phyloP scores from a whole-genome alignment of 208 protist genomes.

The Leishmania amazonensis region DNA sequence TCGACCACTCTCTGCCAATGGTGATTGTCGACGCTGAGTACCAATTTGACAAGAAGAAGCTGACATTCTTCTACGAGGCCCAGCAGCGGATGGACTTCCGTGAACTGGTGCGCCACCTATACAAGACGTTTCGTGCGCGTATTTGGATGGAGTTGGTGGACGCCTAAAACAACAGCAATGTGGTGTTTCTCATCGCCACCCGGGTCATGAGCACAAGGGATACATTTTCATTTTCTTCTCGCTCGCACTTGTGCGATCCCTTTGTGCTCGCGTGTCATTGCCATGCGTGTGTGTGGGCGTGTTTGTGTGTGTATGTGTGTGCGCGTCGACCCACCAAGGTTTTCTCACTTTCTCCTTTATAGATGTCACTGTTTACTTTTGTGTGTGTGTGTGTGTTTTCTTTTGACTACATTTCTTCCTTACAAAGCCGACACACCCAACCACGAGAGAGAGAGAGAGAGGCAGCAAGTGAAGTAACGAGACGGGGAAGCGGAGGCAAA shows the following conservation, averaged over 20 bases:
- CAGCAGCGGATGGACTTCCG: conserved; percentile 91
- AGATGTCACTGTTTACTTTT: background rate
- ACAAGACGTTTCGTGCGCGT: conserved; percentile 86
- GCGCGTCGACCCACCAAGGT: background rate
- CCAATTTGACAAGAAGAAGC: conserved; percentile 92
- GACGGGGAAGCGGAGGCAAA: background rate
- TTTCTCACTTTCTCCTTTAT: background rate
- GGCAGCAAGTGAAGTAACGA: background rate
- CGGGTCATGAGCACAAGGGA: background rate
- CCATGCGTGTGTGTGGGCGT: background rate
- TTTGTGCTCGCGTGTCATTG: background rate
- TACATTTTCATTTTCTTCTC: background rate
- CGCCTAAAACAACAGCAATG: conserved; percentile 8
- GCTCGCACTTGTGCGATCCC: background rate
- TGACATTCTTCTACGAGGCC: conserved; percentile 92
- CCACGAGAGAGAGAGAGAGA: background rate
- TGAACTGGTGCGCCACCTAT: conserved; percentile 86
- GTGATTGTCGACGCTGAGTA: conserved; percentile 92
- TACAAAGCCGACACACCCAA: background rate
- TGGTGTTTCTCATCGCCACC: background rate
- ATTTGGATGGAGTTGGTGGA: conserved; percentile 93
- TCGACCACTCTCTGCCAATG: conserved; percentile 86
- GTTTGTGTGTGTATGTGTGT: background rate
- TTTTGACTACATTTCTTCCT: conserved; percentile 2
- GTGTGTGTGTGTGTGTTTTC: background rate